Conservation (phyloP, 129 eudicot genomes). For the Daucus carota region DH1_v3.0 NC_030387.2:1787501-1788000, state of each 20-base stretch:
- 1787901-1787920: conserved; percentile 1
- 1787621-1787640: too few species aligned
- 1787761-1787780: neutral
- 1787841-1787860: neutral
- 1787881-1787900: conserved; percentile 12
- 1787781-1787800: neutral
- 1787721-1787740: too few species aligned
- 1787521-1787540: too few species aligned
- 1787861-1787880: conserved; percentile 20
- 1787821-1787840: neutral
- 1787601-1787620: too few species aligned
- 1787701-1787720: too few species aligned
- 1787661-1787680: too few species aligned
- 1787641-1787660: too few species aligned
- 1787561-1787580: too few species aligned
- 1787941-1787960: neutral
- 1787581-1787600: too few species aligned
- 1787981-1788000: neutral
- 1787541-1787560: too few species aligned
- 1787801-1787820: neutral
- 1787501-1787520: neutral
- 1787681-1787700: too few species aligned
- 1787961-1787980: neutral
- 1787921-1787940: neutral
- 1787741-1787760: too few species aligned